Conservation (phyloP, 345 rosid genomes). For the Trapa incisa region DNA sequence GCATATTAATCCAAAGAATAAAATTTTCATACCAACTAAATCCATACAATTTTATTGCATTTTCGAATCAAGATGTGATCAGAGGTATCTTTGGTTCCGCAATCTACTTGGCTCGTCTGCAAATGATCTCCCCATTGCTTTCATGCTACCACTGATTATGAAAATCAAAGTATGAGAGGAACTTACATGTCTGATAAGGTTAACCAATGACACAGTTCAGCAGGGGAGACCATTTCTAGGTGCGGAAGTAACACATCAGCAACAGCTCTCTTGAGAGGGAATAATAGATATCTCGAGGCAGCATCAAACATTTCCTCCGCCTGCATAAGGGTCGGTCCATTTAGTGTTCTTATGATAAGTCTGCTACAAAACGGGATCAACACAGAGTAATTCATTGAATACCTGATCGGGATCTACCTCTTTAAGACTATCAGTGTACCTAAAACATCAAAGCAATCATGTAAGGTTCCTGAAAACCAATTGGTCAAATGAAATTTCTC, state of each 20-base stretch:
- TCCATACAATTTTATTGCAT: not conserved
- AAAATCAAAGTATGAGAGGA: slow-evolving; percentile 1
- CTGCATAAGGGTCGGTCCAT: slow-evolving; percentile 25
- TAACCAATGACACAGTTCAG: slow-evolving; percentile 86
- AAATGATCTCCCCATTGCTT: not conserved
- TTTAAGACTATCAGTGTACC: slow-evolving; percentile 92
- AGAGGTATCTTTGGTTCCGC: not conserved
- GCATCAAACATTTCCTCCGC: slow-evolving; percentile 95
- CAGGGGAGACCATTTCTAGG: slow-evolving; percentile 70
- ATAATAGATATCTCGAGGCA: slow-evolving; percentile 82
- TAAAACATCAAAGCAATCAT: slow-evolving; percentile 22
- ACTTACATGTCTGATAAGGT: slow-evolving; percentile 77
- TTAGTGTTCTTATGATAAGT: not conserved
- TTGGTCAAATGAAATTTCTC: not conserved
- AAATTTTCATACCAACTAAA: too few species aligned
- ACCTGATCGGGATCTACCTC: slow-evolving; percentile 82
- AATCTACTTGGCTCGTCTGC: not conserved
- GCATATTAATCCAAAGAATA: too few species aligned
- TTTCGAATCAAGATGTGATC: not conserved
- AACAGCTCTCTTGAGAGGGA: slow-evolving; percentile 93
- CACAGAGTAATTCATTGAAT: slow-evolving; percentile 4
- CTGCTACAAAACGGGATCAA: not conserved
- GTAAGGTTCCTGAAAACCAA: not conserved
- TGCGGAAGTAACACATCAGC: slow-evolving; percentile 79
- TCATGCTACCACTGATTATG: not conserved